These are phyloP conservation scores for Simplicillium aogashimaense DNA, from an alignment of 2,329 filamentous ascomycete genomes.

Conservation along the genomic window DNA sequence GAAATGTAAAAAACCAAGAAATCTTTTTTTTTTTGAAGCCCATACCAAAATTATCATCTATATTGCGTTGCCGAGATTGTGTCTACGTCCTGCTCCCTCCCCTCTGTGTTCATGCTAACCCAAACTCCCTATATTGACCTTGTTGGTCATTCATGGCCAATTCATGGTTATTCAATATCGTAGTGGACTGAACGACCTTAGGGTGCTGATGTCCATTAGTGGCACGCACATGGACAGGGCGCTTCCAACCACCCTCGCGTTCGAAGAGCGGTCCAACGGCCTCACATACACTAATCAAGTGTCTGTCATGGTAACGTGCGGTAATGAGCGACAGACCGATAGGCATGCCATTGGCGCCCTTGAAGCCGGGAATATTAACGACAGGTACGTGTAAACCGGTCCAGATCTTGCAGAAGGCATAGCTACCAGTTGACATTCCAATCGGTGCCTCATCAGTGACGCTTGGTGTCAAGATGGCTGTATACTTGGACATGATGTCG, in stretches of 20 bases:
- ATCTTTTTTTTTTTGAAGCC: no score
- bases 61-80: no score
- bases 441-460: slow-evolving; percentile 47
- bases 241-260: slow-evolving; percentile 20
- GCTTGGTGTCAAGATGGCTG: slow-evolving; percentile 47
- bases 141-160: no score
- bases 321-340: slow-evolving; percentile 47
- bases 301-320: slow-evolving; percentile 33
- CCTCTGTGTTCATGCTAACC: no score
- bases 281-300: slow-evolving; percentile 31
- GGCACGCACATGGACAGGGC: neutral
- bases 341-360: slow-evolving; percentile 41
- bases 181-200: no score
- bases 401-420: slow-evolving; percentile 41
- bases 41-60: no score
- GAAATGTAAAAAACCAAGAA: no score
- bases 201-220: no score
- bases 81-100: no score
- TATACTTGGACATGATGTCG: slow-evolving; percentile 37
- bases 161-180: no score
- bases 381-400: slow-evolving; percentile 52
- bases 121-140: no score
- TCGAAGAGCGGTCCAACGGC: slow-evolving; percentile 23
- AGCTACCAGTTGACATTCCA: slow-evolving; percentile 39
- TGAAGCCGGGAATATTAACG: slow-evolving; percentile 55